Evolutionary conservation across 2,329 filamentous ascomycete genomes (phyloP).

Genomic region (Aspergillus latus): DNA sequence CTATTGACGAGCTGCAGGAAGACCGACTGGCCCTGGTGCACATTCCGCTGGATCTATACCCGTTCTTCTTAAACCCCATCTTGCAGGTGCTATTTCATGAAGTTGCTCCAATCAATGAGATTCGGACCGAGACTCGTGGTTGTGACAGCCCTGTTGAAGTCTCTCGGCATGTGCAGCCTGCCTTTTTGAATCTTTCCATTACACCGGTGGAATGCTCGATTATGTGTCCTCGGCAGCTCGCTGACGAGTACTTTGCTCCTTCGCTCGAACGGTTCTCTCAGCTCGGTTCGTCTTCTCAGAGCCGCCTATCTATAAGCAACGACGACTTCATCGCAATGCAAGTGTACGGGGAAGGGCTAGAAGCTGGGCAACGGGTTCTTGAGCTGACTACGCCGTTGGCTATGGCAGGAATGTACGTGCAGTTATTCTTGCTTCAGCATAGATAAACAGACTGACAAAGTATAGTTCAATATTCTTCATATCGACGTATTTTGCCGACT

Average conservation of each 20-base stretch:
- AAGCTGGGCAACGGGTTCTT: conserved; percentile 86
- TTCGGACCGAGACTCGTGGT: conserved; percentile 44
- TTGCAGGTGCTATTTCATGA: conserved; percentile 76
- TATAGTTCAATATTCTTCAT: conserved; percentile 89
- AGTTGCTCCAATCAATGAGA: conserved; percentile 36
- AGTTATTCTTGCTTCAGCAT: background rate
- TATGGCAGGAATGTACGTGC: conserved; percentile 74
- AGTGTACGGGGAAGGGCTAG: conserved; percentile 84
- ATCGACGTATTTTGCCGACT: conserved; percentile 96
- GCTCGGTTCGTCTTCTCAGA: conserved; percentile 37
- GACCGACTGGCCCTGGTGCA: conserved; percentile 86
- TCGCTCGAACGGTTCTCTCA: conserved; percentile 63
- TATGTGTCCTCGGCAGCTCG: conserved; percentile 77
- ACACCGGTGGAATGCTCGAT: conserved; percentile 91
- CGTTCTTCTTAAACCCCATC: conserved; percentile 79
- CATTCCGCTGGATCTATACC: conserved; percentile 76
- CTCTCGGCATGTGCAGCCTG: conserved; percentile 58
- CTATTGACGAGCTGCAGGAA: conserved; percentile 57
- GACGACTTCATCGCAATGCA: conserved; percentile 88
- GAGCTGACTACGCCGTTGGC: conserved; percentile 89
- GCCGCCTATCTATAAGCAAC: conserved; percentile 69
- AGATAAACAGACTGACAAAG: conserved; percentile 3
- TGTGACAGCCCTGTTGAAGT: conserved; percentile 22
- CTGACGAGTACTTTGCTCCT: conserved; percentile 72
- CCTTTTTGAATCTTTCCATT: conserved; percentile 90